These are phyloP conservation scores for Pyrenula aspistea DNA, from an alignment of 495 filamentous ascomycete species.

Conservation along the genomic window DNA sequence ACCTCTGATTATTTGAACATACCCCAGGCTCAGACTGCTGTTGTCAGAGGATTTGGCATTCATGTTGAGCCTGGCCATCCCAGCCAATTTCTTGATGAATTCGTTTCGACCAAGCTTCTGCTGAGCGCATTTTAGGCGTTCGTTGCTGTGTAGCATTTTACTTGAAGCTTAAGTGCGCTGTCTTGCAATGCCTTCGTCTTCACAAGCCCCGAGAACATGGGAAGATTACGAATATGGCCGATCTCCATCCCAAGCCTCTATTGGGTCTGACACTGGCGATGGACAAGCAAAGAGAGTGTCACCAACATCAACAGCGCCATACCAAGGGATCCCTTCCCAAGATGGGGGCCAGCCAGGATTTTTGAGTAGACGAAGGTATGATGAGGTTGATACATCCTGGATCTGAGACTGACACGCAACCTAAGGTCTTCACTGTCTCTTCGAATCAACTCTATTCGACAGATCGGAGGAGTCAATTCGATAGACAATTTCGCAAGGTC, in stretches of 20 bases:
- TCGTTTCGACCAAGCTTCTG: too few relatives aligned
- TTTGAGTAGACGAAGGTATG: constrained; percentile 11
- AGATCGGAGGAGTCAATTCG: constrained; percentile 85
- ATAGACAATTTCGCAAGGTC: constrained; percentile 89
- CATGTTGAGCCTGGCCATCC: too few relatives aligned
- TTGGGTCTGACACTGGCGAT: constrained; percentile 19
- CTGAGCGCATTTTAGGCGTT: too few relatives aligned
- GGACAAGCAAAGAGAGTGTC: constrained; percentile 21
- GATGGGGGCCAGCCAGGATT: constrained; percentile 8
- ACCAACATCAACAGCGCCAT: constrained; percentile 8
- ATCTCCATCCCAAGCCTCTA: constrained; percentile 19
- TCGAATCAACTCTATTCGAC: constrained; percentile 52
- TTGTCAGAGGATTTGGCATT: too few relatives aligned
- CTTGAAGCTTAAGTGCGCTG: too few relatives aligned
- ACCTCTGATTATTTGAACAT: too few relatives aligned
- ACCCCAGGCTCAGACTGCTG: too few relatives aligned
- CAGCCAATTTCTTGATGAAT: too few relatives aligned
- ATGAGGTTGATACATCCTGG: neutral
- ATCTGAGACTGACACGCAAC: constrained; percentile 6
- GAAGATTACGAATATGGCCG: constrained; percentile 25
- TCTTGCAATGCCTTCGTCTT: constrained; percentile 9
- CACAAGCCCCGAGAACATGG: constrained; percentile 23
- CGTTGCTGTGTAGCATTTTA: too few relatives aligned
- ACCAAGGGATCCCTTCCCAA: constrained; percentile 5
- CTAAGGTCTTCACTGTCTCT: constrained; percentile 62